Conservation (phyloP, 495 filamentous ascomycete genomes). For the Glutinoglossum americanum region DNA sequence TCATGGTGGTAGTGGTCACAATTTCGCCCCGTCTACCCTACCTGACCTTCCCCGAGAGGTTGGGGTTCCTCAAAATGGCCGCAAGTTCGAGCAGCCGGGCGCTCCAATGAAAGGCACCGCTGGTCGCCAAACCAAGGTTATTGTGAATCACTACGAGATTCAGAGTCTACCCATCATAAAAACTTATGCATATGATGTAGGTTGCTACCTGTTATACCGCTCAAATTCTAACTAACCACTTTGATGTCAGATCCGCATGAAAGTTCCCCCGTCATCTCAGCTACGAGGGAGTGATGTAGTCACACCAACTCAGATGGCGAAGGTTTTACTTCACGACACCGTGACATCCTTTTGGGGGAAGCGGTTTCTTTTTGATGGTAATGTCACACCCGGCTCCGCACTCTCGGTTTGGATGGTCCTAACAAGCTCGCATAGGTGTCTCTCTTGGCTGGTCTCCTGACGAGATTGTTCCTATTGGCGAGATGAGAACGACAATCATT, state of each 20-base stretch:
- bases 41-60: not conserved
- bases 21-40: not conserved
- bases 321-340: not conserved
- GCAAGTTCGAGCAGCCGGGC: not conserved
- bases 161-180: slow-evolving; percentile 1
- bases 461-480: not conserved
- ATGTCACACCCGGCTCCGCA: not conserved
- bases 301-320: not conserved
- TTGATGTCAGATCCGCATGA: not conserved
- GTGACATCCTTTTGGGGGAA: not conserved
- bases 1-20: not conserved
- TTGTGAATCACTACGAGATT: slow-evolving; percentile 4
- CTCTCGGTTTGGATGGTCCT: not conserved
- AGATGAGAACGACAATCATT: not conserved
- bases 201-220: not conserved
- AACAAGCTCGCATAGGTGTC: slow-evolving; percentile 3
- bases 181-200: slow-evolving; percentile 2
- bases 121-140: not conserved
- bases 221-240: not conserved
- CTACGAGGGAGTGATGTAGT: not conserved
- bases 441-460: slow-evolving; percentile 4
- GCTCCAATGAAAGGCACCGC: not conserved
- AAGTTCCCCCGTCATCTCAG: slow-evolving; percentile 2
- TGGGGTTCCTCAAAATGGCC: not conserved
- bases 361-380: slow-evolving; percentile 5